Conservation (phyloP, 371 early-diverging fungal genomes). For the Mortierella sp. region DNA sequence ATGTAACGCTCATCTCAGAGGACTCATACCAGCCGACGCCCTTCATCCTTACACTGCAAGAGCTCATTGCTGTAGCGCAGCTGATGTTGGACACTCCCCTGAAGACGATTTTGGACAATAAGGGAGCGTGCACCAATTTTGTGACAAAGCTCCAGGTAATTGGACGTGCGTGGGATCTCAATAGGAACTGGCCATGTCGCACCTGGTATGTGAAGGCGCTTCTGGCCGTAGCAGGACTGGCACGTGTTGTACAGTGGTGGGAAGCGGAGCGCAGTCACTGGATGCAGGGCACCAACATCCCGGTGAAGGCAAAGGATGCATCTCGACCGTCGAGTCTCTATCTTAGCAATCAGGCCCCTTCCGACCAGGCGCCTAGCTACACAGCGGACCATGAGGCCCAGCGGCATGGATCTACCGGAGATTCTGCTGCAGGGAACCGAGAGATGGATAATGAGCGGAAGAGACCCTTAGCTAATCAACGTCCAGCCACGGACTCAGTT, state of each 20-base stretch:
- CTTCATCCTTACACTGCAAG: conserved; percentile 69
- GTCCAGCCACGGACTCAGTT: background rate
- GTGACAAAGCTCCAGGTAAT: conserved; percentile 64
- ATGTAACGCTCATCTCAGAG: conserved; percentile 64
- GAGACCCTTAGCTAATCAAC: background rate
- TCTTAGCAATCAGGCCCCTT: conserved; percentile 11
- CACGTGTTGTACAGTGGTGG: conserved; percentile 74
- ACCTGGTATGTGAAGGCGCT: conserved; percentile 67
- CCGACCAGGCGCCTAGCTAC: background rate
- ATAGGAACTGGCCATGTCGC: conserved; percentile 69
- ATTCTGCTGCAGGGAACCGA: background rate
- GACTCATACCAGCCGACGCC: conserved; percentile 70
- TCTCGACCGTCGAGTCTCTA: conserved; percentile 40
- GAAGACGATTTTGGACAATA: conserved; percentile 62
- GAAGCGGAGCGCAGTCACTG: conserved; percentile 64
- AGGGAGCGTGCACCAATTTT: conserved; percentile 63
- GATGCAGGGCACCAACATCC: conserved; percentile 44
- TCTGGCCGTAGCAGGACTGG: conserved; percentile 66
- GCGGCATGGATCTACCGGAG: background rate
- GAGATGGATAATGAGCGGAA: background rate
- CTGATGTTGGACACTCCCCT: conserved; percentile 68
- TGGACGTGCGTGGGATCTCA: conserved; percentile 63
- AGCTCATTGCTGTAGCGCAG: conserved; percentile 66
- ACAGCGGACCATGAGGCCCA: background rate
- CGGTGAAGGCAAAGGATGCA: conserved; percentile 27